Evolutionary conservation across 2,329 filamentous ascomycete genomes (phyloP).

Genomic region (Teratosphaeria nubilosa): DNA sequence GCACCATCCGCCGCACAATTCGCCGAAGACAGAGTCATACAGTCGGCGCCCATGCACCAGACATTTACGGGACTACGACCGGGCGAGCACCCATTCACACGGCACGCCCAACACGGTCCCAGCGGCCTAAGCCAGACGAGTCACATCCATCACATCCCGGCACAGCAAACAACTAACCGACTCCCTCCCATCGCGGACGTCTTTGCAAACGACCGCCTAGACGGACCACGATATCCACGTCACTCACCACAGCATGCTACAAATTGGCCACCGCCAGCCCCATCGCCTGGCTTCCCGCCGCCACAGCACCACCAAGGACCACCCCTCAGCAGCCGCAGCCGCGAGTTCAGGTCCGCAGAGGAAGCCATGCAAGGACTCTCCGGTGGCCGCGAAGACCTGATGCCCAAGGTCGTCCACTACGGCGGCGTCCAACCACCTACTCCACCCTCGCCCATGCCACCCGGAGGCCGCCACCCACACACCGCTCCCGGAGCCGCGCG

Average conservation of each 20-base stretch:
- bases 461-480: conserved; percentile 11
- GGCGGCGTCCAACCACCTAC: conserved; percentile 88
- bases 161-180: conserved; percentile 80
- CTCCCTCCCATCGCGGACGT: conserved; percentile 91
- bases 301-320: conserved; percentile 34
- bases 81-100: conserved; percentile 34
- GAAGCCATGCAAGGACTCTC: conserved; percentile 86
- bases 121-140: conserved; percentile 74
- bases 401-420: conserved; percentile 93
- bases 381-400: conserved; percentile 80
- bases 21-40: conserved; percentile 86
- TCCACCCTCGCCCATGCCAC: conserved; percentile 66
- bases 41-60: conserved; percentile 89
- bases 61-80: conserved; percentile 88
- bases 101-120: conserved; percentile 57
- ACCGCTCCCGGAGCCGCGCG: conserved; percentile 13
- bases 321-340: conserved; percentile 49
- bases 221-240: conserved; percentile 34
- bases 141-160: conserved; percentile 83
- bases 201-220: conserved; percentile 67
- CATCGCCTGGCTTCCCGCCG: conserved; percentile 66
- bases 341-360: conserved; percentile 92
- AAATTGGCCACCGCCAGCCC: conserved; percentile 56
- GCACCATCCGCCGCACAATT: conserved; percentile 87
- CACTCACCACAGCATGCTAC: conserved; percentile 46